Evolutionary conservation across 2,329 filamentous ascomycete species (phyloP), one percentile per base, ranked within the genome.

Genomic region (Magnaporthiopsis rhizophila): DNA sequence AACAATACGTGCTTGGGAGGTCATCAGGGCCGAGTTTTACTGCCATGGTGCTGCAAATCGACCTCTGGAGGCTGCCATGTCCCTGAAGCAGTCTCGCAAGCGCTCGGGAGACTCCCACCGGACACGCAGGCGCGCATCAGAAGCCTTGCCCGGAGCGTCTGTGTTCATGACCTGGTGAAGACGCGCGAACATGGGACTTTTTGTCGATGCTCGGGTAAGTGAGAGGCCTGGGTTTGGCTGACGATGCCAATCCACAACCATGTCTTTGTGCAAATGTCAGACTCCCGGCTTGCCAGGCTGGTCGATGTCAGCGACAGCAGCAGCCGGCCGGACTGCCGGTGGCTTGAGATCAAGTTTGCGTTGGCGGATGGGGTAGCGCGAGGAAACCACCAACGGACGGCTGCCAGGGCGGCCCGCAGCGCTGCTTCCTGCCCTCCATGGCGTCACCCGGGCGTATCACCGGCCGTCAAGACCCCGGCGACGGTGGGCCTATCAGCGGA

Each of bases 231-330:
- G 13, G 36, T 38, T 13, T 4, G 36, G 9, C 15, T 38, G 36
- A 38, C 13, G 36, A 38, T 38, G 36, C 36, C 15, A 38, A 18
- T 18, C 13, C 36, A 18, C 36, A 18, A 5, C 4, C 11, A 30
- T 30, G 28, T 30, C 28, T 5, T 30, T 5, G 28, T 30, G 9
- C 63, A 69, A 5, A 69, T 70, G 1, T 76, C 74, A 4, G 75
- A 76, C 64, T 70, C 70, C 61, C 71, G 72, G n/a, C 69, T 74
- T 26, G 66, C 68, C 9, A 68, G 70, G 6, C 63, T 71, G 6
- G 65, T 67, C 24, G 68, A 72, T n/a, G 67, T 73, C 36, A 66
- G 70, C 50, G 60, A 60, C 11, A 66, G 60, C 2, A 60, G 71
- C 2, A 58, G 34, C 6, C 64, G 50, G 68, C 32, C 11, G 64